Conservation (phyloP, 495 filamentous ascomycete species). For the Rostrohypoxylon terebratum region DNA sequence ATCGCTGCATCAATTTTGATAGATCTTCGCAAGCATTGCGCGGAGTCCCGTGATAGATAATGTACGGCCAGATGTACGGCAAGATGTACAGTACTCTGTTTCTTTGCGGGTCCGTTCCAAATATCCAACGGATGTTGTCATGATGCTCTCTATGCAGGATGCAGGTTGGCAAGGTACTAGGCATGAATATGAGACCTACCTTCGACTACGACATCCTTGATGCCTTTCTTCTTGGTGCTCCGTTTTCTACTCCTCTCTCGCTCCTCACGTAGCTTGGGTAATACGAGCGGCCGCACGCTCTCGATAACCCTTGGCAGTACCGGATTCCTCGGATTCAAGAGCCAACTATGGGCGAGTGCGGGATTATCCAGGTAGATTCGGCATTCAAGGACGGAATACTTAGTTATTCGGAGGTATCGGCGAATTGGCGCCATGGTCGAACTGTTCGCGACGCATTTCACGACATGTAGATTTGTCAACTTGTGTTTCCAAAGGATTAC, state of each 20-base stretch:
- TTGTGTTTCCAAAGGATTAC: background rate
- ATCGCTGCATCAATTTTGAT: conserved; percentile 36
- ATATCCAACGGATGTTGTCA: background rate
- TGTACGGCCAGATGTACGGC: background rate
- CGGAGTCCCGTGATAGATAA: conserved; percentile 27
- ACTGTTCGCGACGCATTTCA: conserved; percentile 30
- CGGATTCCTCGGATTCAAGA: conserved; percentile 76
- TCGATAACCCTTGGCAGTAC: conserved; percentile 84
- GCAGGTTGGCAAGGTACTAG: background rate
- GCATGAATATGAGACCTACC: conserved; percentile 63
- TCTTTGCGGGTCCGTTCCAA: background rate
- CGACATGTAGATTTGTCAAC: conserved; percentile 12
- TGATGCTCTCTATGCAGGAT: conserved; percentile 16
- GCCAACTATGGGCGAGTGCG: conserved; percentile 80
- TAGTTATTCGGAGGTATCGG: conserved; percentile 84
- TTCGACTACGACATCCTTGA: conserved; percentile 87
- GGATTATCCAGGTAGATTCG: conserved; percentile 96
- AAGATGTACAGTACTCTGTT: conserved; percentile 28
- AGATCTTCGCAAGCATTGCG: conserved; percentile 23
- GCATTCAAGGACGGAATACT: conserved; percentile 91
- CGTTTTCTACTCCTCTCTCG: conserved; percentile 73
- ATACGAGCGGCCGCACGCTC: conserved; percentile 82
- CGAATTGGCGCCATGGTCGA: conserved; percentile 80
- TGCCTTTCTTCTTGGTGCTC: conserved; percentile 73
- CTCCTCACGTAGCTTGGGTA: conserved; percentile 92